Evolutionary conservation across 306 rosid genomes (phyloP).

Genomic region (Medicago arabica): DNA sequence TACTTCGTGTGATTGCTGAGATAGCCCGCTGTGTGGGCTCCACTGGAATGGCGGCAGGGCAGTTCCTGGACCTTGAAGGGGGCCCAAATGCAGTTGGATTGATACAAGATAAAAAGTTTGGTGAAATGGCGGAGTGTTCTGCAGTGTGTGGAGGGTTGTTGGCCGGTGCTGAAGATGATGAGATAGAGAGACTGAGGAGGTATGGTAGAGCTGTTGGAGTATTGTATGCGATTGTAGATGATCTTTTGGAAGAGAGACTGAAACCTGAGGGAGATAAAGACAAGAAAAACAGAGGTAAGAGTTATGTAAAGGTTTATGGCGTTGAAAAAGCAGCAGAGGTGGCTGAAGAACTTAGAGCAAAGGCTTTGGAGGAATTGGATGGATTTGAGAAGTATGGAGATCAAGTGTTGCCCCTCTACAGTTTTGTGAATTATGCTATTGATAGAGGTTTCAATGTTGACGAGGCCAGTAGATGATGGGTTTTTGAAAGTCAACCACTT

Average conservation of each 20-base stretch:
- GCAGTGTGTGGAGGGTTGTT: constrained; percentile 92
- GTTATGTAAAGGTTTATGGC: constrained; percentile 72
- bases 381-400: constrained; percentile 84
- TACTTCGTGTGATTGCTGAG: constrained; percentile 86
- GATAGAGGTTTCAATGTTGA: constrained; percentile 74
- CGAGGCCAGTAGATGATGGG: constrained; percentile 49
- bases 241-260: constrained; percentile 61
- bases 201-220: constrained; percentile 94
- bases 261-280: constrained; percentile 39
- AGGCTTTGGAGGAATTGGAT: constrained; percentile 80
- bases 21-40: constrained; percentile 91
- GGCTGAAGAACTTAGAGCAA: constrained; percentile 75
- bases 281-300: constrained; percentile 61
- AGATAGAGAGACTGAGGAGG: constrained; percentile 79
- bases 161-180: constrained; percentile 82
- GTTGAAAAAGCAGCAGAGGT: constrained; percentile 77
- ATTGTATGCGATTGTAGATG: constrained; percentile 75
- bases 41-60: constrained; percentile 98
- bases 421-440: constrained; percentile 93
- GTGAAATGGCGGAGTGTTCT: constrained; percentile 94
- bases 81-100: constrained; percentile 70
- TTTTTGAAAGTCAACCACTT: constrained; percentile 9
- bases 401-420: constrained; percentile 73
- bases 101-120: constrained; percentile 88
- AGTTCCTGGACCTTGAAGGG: constrained; percentile 86